Base-by-base conservation (phyloP, 108 stramenopile genomes). In the Discostella pseudostelligera region DNA sequence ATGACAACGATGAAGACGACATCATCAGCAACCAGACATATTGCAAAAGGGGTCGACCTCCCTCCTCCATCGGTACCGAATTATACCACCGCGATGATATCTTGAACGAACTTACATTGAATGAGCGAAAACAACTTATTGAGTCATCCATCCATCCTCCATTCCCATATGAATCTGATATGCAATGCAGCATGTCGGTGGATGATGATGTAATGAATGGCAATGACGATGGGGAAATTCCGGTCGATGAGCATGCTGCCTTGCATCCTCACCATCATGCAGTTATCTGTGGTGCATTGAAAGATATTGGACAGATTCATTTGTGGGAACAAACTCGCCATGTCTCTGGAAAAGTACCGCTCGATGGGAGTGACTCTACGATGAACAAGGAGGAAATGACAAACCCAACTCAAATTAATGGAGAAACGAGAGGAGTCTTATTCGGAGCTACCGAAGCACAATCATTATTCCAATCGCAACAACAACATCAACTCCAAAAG, bases 311-410 rank as follows among this genome's bases (percentile, higher is more conserved):
- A 50, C 40, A 50, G 26, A 65, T 39, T 32, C 75, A 76, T 44
- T 53, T 76, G 20, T 76, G 67, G 67, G 75, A 76, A 17, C 75
- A 76, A 59, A 76, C 74, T 40, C 47, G 56, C 0, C 51, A 53
- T 58, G 12, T 49, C 17, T 17, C 49, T 10, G 21, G 24, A 47
- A 32, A 55, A 10, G 46, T 8, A 21, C 35, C 20, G 37, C 19
- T 22, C 19, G 24, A 9, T 32, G 21, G 17, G 50, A 14, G 14
- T 29, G 22, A 46, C 14, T 25, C 1, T 14, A 55, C 8, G 28
- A 61, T 17, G 21, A 57, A 25, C 17, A 22, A 13, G 21, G 16
- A 14, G 35, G n/a, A 11, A 46, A 57, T 14, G 20, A 47, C 25
- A 7, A 47, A 8, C 11, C 19, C 16, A 19, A 26, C 32, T n/a